Evolutionary conservation across 805 yeast genomes (phyloP), one percentile per base, ranked within the genome.

Genomic region (Kodamaea kaohsiungensis): DNA sequence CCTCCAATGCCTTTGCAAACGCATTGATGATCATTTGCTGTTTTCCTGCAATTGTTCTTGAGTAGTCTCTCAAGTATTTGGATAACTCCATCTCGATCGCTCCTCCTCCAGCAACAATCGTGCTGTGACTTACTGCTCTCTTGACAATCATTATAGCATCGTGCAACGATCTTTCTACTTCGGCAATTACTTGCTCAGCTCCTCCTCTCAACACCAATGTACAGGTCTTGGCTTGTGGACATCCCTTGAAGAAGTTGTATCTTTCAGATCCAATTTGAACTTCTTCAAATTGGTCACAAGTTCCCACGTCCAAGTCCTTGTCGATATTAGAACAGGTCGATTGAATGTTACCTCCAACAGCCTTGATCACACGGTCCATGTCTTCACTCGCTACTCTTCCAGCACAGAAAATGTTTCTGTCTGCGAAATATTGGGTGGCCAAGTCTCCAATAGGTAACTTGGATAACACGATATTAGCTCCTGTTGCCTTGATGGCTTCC

Each of bases 61-160:
- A 86, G 65, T 86, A 83, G 63, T 91, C 97, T 65, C 99, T 84
- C 62, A 95, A 79, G 69, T 88, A 84, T 69, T 85, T 90, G 39
- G 98, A 91, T 42, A 95, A 67, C 68, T 95, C 98, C 99, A 95
- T 95, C 73, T 95, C 99, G 59, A 91, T 88, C 37, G 99, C 99
- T 59, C 99, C 99, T 60, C 99, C 99, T 58, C 99, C 99, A 12
- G 97, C 98, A 54, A 95, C 99, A 61, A 95, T 85, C 27, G 83
- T 76, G 65, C 86, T 88, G 68, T 92, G 92, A 66, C 89, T 86
- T 43, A 95, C 84, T 1, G 98, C 96, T 64, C 99, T 83, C 75
- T 92, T 93, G 46, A 93, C 98, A 69, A 95, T 92, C 99, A 93
- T 93, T 49, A 95, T 91, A 49, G 99, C 99, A 75, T 95, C 99